Conservation (phyloP, 768 basidiomycete genomes). For the Scleroderma bovista region DNA sequence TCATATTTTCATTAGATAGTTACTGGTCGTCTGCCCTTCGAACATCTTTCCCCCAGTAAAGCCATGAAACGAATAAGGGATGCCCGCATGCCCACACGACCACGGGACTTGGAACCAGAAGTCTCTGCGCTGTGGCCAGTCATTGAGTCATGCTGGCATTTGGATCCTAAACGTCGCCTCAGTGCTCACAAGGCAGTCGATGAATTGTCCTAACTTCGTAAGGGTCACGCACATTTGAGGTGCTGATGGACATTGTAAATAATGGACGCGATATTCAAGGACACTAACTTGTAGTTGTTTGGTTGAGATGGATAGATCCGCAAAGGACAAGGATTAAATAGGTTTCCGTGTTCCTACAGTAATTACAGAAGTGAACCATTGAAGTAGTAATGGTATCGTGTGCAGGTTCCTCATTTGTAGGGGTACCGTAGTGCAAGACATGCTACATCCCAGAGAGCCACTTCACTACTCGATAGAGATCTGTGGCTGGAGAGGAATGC, state of each 20-base stretch:
- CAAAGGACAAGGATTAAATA: slow-evolving; percentile 15
- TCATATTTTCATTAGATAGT: slow-evolving; percentile 12
- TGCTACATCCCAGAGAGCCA: neutral
- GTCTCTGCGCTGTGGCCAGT: neutral
- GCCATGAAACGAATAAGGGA: neutral
- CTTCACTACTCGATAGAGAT: slow-evolving; percentile 69
- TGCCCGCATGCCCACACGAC: neutral
- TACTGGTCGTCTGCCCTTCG: slow-evolving; percentile 14
- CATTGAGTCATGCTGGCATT: neutral
- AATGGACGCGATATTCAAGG: too few species aligned
- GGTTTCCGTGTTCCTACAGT: slow-evolving; percentile 11
- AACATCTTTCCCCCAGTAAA: neutral
- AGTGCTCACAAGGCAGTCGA: neutral
- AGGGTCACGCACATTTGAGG: neutral
- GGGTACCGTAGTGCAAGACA: neutral
- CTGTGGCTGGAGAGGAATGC: slow-evolving; percentile 52
- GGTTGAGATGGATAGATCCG: slow-evolving; percentile 6
- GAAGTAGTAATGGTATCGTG: neutral
- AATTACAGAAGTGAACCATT: slow-evolving; percentile 12
- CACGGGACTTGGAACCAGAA: neutral
- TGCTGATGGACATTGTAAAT: too few species aligned
- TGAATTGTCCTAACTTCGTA: neutral
- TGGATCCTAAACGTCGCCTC: neutral
- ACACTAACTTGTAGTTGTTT: too few species aligned
- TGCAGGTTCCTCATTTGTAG: neutral